A percentile compares a stretch with the other conserved stretches of the same genome.
Evolutionary conservation across 805 yeast species (phyloP).

Genomic region (Candida khao-thaluensis): DNA sequence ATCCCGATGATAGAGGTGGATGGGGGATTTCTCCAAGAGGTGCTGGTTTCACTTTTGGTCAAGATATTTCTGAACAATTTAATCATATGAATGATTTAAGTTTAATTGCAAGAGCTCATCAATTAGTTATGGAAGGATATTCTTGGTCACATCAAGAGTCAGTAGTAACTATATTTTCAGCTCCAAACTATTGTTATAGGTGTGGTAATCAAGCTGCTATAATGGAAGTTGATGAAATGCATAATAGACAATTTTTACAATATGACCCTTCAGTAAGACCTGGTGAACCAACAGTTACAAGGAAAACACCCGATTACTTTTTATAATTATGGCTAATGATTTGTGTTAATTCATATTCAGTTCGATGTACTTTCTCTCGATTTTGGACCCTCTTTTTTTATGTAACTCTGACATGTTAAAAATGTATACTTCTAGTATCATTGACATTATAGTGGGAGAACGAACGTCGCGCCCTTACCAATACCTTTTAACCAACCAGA

Average conservation of each 20-base stretch:
- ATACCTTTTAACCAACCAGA: constrained; percentile 32
- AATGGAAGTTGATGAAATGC: constrained; percentile 96
- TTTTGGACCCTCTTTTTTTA: too few species aligned
- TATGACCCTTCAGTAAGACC: constrained; percentile 97
- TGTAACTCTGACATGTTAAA: too few species aligned
- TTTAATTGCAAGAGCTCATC: constrained; percentile 92
- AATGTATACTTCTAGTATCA: too few species aligned
- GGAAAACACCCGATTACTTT: constrained; percentile 97
- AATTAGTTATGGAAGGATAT: constrained; percentile 96
- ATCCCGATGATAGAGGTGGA: constrained; percentile 96
- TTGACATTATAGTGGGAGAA: too few species aligned
- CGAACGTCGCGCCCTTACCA: constrained; percentile 6
- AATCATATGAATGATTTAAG: constrained; percentile 85
- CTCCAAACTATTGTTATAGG: constrained; percentile 95
- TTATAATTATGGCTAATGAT: constrained; percentile 38
- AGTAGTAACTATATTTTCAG: constrained; percentile 91
- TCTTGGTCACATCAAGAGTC: constrained; percentile 93
- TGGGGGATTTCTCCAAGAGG: constrained; percentile 99
- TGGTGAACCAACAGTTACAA: constrained; percentile 95
- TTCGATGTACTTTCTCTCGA: background rate
- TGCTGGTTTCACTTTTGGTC: constrained; percentile 98
- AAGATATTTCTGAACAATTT: constrained; percentile 89
- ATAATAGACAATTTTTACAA: constrained; percentile 86
- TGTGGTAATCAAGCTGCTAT: constrained; percentile 98
- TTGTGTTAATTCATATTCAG: constrained; percentile 1